Base-by-base conservation (phyloP, 139 green algal species). In the Penium margaritaceum region DNA sequence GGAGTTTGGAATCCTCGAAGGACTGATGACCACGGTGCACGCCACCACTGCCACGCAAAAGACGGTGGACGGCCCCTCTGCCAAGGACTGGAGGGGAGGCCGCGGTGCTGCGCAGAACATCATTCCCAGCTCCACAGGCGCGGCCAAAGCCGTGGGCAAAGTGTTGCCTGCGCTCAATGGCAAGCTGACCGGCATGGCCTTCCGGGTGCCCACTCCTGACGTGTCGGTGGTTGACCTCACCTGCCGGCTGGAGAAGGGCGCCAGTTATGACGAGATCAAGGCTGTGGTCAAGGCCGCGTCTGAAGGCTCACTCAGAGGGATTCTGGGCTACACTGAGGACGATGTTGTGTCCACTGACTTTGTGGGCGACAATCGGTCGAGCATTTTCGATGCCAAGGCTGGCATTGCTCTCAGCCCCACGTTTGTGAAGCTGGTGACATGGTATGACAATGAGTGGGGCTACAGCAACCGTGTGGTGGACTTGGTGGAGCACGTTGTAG, bases 111-210 rank as follows among this genome's bases (percentile, higher is more conserved):
- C 81, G 33, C 65, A 73, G 58, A 97, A 97, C 88, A 97, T 97
- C 88, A 97, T 97, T 81, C 92, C 92, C 64, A 95, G 86, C 34
- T 92, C 86, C 81, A 97, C 92, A 12, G 92, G 92, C 15, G 92
- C 92, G n/a, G 92, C 92, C 76, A 97, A 97, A 86, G 81, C 81
- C 14, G 81, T 88, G 1, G 83, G 83, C 35, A 87, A 93, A 84
- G 91, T 98, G 54, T 87, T 98, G 41, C 93, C 93, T 7, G 85
- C 91, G 62, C 88, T 98, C 5, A 95, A 97, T 75, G 93, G 93
- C 84, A 98, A 97, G 89, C 86, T 98, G 32, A 98, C 93, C 0
- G 93, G 93, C 72, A 98, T 98, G 93, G 89, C 93, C 19, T 98
- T 98, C 89, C 89, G 93, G 36, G 93, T 98, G 54, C 93, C 93